Conservation (phyloP, 2,329 filamentous ascomycete species). For the Aspergillus sergii region DNA sequence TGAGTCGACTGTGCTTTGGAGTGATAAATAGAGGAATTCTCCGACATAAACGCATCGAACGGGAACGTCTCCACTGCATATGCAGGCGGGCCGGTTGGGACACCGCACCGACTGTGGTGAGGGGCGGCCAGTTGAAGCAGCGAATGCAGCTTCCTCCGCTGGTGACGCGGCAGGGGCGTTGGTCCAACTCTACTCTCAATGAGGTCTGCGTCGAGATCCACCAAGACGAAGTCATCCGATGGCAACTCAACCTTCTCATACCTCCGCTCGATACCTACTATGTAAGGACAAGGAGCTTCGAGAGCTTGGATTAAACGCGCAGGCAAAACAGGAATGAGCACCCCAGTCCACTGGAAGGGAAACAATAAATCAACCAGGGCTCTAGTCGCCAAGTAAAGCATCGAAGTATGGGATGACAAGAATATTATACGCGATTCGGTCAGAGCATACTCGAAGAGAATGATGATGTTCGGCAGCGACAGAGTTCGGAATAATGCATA, state of each 20-base stretch:
- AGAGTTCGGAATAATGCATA: slow-evolving; percentile 90
- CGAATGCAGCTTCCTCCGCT: slow-evolving; percentile 84
- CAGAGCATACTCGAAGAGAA: slow-evolving; percentile 89
- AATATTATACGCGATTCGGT: slow-evolving; percentile 95
- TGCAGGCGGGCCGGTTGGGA: slow-evolving; percentile 82
- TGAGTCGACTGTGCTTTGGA: slow-evolving; percentile 70
- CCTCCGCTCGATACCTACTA: slow-evolving; percentile 90
- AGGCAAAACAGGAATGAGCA: slow-evolving; percentile 90
- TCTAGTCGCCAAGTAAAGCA: slow-evolving; percentile 90
- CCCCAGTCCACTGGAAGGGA: slow-evolving; percentile 88
- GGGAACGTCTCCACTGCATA: slow-evolving; percentile 94
- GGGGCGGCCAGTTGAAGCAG: slow-evolving; percentile 88
- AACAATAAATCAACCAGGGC: slow-evolving; percentile 86
- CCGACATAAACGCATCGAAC: slow-evolving; percentile 84
- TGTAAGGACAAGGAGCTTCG: slow-evolving; percentile 94
- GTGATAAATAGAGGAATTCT: slow-evolving; percentile 79
- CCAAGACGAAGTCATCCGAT: slow-evolving; percentile 92
- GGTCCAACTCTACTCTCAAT: slow-evolving; percentile 83
- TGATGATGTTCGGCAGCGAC: slow-evolving; percentile 88
- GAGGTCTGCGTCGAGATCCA: slow-evolving; percentile 88
- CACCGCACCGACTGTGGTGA: slow-evolving; percentile 83
- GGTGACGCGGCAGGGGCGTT: slow-evolving; percentile 79
- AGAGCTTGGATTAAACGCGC: slow-evolving; percentile 85
- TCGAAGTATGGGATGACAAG: slow-evolving; percentile 90
- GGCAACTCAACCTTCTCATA: slow-evolving; percentile 70